Conservation (phyloP, 1,284 basidiomycete genomes). For the Boletus hoseneyae region DNA sequence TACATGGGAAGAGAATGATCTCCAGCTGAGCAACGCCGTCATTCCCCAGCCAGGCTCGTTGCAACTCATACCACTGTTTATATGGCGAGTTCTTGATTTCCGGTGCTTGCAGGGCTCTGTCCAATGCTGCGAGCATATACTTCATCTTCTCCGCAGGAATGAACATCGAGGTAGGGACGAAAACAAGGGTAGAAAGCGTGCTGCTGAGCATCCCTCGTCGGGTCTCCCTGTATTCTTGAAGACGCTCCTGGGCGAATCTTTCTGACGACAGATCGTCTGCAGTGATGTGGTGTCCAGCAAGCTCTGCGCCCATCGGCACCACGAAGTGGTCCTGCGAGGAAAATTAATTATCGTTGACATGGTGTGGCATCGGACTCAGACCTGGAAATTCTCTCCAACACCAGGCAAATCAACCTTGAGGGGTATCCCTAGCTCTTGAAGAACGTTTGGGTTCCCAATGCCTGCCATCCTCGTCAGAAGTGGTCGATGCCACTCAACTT, state of each 20-base stretch:
- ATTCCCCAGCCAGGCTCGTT: slow-evolving; percentile 20
- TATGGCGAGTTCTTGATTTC: slow-evolving; percentile 16
- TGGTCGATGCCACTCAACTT: too few species aligned
- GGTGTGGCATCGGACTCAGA: neutral
- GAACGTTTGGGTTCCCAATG: slow-evolving; percentile 13
- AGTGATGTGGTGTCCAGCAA: slow-evolving; percentile 10
- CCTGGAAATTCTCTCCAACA: slow-evolving; percentile 36
- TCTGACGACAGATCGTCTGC: slow-evolving; percentile 14
- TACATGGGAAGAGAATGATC: slow-evolving; percentile 17
- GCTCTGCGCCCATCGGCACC: slow-evolving; percentile 16
- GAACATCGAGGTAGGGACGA: slow-evolving; percentile 14
- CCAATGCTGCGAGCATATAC: slow-evolving; percentile 8
- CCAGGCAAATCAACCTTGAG: slow-evolving; percentile 28
- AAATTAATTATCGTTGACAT: neutral
- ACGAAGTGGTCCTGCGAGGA: slow-evolving; percentile 14
- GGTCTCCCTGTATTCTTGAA: slow-evolving; percentile 13
- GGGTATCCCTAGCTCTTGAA: slow-evolving; percentile 20
- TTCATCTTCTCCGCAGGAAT: slow-evolving; percentile 10
- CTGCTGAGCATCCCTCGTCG: slow-evolving; percentile 16
- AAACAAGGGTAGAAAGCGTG: slow-evolving; percentile 17
- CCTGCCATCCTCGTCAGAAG: slow-evolving; percentile 7
- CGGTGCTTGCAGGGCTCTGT: slow-evolving; percentile 8
- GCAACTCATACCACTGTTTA: slow-evolving; percentile 17
- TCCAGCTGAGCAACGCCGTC: slow-evolving; percentile 19
- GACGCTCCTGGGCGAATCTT: slow-evolving; percentile 5